Conservation (phyloP, 345 rosid species). For the Rhizophora apiculata region DNA sequence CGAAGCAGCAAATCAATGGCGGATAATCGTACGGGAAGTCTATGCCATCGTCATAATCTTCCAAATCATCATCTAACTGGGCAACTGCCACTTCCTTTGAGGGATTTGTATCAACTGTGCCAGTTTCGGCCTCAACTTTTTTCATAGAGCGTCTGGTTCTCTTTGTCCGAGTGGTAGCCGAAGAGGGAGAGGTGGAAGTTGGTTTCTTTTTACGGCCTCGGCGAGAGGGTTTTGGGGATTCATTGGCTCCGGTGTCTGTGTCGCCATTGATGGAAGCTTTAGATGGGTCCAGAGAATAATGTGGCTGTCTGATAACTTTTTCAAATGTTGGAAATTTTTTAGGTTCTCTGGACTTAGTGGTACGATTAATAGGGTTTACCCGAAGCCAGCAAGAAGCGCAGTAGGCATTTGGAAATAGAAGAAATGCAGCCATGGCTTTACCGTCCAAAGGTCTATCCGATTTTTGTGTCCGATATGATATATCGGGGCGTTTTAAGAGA, state of each 20-base stretch:
- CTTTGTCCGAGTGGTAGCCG: constrained; percentile 22
- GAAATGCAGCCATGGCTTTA: constrained; percentile 46
- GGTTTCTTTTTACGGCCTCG: constrained; percentile 59
- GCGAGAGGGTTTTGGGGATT: constrained; percentile 55
- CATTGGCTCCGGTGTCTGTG: constrained; percentile 36
- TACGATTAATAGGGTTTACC: constrained; percentile 18
- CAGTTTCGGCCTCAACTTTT: constrained; percentile 20
- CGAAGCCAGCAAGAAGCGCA: constrained; percentile 22
- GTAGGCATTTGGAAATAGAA: constrained; percentile 41
- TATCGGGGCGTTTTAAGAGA: background rate
- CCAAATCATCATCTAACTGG: constrained; percentile 24
- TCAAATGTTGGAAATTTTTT: background rate
- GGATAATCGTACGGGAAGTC: constrained; percentile 74
- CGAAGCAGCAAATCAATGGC: constrained; percentile 84
- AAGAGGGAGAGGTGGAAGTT: constrained; percentile 21
- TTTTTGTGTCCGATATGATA: background rate
- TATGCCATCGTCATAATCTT: constrained; percentile 68
- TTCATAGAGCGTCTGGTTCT: constrained; percentile 23
- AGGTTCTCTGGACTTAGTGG: constrained; percentile 1
- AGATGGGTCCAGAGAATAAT: constrained; percentile 7
- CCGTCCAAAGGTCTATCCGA: constrained; percentile 45
- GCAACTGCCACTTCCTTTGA: constrained; percentile 11
- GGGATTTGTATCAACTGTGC: constrained; percentile 9
- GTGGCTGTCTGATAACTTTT: background rate
- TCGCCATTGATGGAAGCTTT: constrained; percentile 40